Evolutionary conservation across 345 rosid genomes (phyloP), one percentile per base, ranked within the genome.

Genomic region (Corchorus olitorius): DNA sequence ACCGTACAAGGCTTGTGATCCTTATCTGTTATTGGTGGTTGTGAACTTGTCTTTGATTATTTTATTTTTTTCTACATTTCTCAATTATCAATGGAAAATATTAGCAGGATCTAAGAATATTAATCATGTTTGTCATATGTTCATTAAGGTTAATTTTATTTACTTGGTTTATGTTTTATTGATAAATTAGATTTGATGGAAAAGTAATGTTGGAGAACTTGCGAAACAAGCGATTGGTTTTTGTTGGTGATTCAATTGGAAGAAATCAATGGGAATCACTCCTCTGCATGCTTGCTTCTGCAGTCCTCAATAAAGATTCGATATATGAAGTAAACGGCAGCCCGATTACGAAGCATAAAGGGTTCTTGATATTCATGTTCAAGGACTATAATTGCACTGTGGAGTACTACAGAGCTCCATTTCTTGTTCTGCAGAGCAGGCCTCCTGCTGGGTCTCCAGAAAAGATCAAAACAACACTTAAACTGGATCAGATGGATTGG

Each of bases 251-350:
- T 76, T 95, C 99, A 0, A 89, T 95, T 17, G 99, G 99, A 55
- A 92, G 99, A 82, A 95, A 95, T 82, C 97, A 94, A 74, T 94
- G 97, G 97, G 98, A 94, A 84, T 94, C 98, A 34, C 88, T 94
- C 35, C 86, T 95, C 34, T 95, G 99, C 87, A 66, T 95, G 89
- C 77, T 95, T 11, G 86, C 99, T 76, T 90, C 96, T 79, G 94
- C 80, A 6, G 77, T 95, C 59, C 76, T 86, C 15, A 75, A 89
- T 72, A 85, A 86, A 77, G 82, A 76, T 53, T 89, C 88, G 0
- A 86, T 93, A 49, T 95, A 89, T 68, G 99, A 95, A 93, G 92
- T 92, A 82, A 89, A 95, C 67, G 92, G 94, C 20, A 89, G 74
- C 79, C 93, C 97, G 39, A 95, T 95, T 48, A 91, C 97, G 8